phyloP scores from a whole-genome alignment of 139 green algal species.

The Volvox reticuliferus region DNA sequence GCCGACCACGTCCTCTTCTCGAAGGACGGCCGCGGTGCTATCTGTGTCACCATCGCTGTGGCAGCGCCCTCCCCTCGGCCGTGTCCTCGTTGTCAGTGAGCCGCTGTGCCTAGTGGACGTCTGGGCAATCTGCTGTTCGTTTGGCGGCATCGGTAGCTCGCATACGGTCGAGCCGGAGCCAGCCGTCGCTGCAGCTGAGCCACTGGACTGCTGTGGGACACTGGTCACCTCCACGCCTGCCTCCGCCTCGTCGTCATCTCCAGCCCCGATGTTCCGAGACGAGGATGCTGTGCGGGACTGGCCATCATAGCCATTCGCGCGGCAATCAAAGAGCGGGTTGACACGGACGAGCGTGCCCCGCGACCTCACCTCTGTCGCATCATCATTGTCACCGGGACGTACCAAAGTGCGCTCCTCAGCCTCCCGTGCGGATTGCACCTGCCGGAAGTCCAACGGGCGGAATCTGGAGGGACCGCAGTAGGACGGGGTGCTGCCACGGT shows the following conservation, averaged over 20 bases:
- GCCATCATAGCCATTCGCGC: neutral
- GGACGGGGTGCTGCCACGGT: neutral
- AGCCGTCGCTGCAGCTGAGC: neutral
- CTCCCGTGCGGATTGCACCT: too few species aligned
- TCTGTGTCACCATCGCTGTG: neutral
- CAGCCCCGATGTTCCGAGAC: too few species aligned
- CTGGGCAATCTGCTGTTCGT: neutral
- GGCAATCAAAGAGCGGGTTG: conserved; percentile 19
- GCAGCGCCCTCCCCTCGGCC: neutral
- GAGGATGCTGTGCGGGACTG: too few species aligned
- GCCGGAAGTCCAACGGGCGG: neutral
- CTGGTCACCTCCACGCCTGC: neutral
- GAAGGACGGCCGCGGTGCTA: neutral
- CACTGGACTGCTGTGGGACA: neutral
- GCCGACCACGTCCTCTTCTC: neutral
- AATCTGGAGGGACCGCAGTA: neutral
- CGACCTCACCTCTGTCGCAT: neutral
- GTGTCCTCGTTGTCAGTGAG: too few species aligned
- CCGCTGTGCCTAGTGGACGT: too few species aligned
- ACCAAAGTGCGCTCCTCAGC: too few species aligned
- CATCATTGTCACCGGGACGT: neutral
- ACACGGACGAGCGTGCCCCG: neutral
- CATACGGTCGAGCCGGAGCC: neutral
- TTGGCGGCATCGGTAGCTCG: conserved; percentile 36
- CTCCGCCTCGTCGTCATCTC: neutral